Conservation (phyloP, 2,329 filamentous ascomycete genomes). For the Emmonsiellopsis sp. region DNA sequence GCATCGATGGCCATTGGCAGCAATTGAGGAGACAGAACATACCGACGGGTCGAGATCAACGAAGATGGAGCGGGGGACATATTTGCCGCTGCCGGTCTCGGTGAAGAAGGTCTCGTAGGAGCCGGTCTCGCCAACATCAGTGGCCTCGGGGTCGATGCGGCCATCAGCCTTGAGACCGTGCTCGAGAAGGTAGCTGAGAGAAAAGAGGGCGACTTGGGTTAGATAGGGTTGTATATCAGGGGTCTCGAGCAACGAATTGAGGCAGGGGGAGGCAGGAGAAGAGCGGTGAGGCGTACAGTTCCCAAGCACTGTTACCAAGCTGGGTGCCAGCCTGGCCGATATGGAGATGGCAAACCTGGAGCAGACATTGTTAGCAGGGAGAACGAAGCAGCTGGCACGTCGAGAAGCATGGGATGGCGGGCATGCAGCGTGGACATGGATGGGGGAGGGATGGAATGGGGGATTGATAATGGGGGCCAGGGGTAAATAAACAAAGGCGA, state of each 20-base stretch:
- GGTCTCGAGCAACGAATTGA: neutral
- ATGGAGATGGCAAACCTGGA: slow-evolving; percentile 55
- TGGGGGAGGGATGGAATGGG: slow-evolving; percentile 10
- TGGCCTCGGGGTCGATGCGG: slow-evolving; percentile 45
- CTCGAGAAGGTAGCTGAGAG: slow-evolving; percentile 52
- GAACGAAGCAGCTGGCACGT: neutral
- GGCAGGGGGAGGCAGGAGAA: slow-evolving; percentile 9
- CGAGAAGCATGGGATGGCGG: neutral
- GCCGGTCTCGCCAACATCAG: slow-evolving; percentile 44
- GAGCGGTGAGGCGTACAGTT: slow-evolving; percentile 46
- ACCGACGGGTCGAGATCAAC: slow-evolving; percentile 57
- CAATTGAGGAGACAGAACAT: slow-evolving; percentile 15
- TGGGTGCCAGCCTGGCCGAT: slow-evolving; percentile 60
- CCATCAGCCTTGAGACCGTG: slow-evolving; percentile 55
- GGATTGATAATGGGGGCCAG: slow-evolving; percentile 7
- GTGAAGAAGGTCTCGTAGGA: slow-evolving; percentile 59
- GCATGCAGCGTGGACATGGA: neutral
- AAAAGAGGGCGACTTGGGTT: slow-evolving; percentile 1
- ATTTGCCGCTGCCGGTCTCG: slow-evolving; percentile 55
- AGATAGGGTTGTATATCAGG: neutral
- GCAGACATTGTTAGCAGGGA: slow-evolving; percentile 3
- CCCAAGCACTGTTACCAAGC: slow-evolving; percentile 60
- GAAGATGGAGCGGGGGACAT: slow-evolving; percentile 59
- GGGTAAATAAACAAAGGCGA: slow-evolving; percentile 16
- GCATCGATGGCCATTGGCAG: neutral